Evolutionary conservation across 2,329 filamentous ascomycete species (phyloP).

Genomic region (Xylariomycetidae sp.): DNA sequence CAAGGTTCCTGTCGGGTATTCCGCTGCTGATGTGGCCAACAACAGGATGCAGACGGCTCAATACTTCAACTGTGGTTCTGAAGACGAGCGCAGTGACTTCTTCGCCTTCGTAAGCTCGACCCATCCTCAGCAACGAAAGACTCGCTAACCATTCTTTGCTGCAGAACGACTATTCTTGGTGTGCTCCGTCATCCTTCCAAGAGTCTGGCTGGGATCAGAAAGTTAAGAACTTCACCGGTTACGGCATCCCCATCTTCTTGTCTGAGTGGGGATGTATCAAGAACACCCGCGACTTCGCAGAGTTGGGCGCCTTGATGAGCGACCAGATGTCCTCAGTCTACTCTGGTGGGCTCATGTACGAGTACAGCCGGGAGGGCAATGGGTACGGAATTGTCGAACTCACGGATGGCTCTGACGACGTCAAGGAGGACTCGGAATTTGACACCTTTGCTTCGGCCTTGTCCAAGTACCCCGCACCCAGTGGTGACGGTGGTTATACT

Average conservation of each 20-base stretch:
- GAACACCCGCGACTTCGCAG: conserved; percentile 76
- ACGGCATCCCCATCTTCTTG: conserved; percentile 86
- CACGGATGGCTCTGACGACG: conserved; percentile 42
- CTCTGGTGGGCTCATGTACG: conserved; percentile 94
- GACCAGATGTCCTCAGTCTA: conserved; percentile 82
- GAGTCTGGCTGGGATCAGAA: conserved; percentile 80
- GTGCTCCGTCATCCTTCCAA: conserved; percentile 62
- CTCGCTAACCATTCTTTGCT: no score
- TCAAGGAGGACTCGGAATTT: conserved; percentile 61
- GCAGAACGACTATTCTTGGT: conserved; percentile 82
- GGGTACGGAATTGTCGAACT: conserved; percentile 76
- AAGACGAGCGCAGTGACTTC: conserved; percentile 81
- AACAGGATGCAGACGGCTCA: conserved; percentile 83
- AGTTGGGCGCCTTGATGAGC: conserved; percentile 76
- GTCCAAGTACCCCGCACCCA: conserved; percentile 44
- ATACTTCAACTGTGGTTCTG: conserved; percentile 91
- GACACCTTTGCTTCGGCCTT: conserved; percentile 45
- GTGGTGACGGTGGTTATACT: conserved; percentile 45
- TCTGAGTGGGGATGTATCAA: conserved; percentile 91
- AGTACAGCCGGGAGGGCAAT: conserved; percentile 79
- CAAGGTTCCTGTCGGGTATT: conserved; percentile 70
- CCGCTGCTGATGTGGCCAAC: conserved; percentile 72
- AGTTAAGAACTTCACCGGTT: conserved; percentile 81
- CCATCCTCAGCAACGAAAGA: conserved; percentile 10
- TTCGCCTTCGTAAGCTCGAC: conserved; percentile 59